phyloP scores from a whole-genome alignment of 1,139 yeast species.

The Geotrichum restrictum region DNA sequence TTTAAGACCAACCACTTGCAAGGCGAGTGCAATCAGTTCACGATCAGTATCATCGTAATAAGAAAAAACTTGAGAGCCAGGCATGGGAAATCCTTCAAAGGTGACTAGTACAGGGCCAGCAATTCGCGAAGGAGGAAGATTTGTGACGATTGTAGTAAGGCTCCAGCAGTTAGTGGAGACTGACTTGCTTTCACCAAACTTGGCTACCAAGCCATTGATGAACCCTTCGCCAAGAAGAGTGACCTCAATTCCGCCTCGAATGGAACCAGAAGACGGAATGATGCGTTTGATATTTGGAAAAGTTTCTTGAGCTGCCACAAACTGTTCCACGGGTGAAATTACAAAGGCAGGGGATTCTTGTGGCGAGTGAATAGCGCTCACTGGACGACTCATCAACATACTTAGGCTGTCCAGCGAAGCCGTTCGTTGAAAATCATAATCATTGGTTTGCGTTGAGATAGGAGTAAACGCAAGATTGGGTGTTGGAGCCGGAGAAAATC shows the following conservation, averaged over 20 bases:
- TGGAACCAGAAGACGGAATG: conserved; percentile 89
- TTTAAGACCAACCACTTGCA: conserved; percentile 86
- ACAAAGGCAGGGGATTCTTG: conserved; percentile 9
- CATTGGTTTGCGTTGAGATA: conserved; percentile 1
- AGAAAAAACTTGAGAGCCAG: conserved; percentile 60
- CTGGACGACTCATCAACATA: conserved; percentile 9
- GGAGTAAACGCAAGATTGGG: conserved; percentile 1
- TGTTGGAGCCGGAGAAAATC: conserved; percentile 5
- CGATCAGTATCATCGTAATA: conserved; percentile 91
- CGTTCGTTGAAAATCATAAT: not conserved
- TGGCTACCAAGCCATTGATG: conserved; percentile 71
- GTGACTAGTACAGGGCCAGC: conserved; percentile 88
- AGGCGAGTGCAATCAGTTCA: conserved; percentile 80
- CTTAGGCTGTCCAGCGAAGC: not conserved
- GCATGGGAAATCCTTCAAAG: conserved; percentile 45
- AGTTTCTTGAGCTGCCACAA: conserved; percentile 10
- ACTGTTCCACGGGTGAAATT: conserved; percentile 12
- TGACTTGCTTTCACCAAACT: conserved; percentile 78
- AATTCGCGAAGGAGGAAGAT: conserved; percentile 77
- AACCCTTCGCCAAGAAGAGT: conserved; percentile 81
- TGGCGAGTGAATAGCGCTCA: conserved; percentile 10
- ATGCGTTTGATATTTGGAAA: conserved; percentile 69
- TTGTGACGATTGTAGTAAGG: conserved; percentile 80
- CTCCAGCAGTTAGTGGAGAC: conserved; percentile 92
- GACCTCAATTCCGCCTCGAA: conserved; percentile 89